Base-by-base conservation (phyloP, 1,284 basidiomycete genomes). In the Trichosporon inkin region DNA sequence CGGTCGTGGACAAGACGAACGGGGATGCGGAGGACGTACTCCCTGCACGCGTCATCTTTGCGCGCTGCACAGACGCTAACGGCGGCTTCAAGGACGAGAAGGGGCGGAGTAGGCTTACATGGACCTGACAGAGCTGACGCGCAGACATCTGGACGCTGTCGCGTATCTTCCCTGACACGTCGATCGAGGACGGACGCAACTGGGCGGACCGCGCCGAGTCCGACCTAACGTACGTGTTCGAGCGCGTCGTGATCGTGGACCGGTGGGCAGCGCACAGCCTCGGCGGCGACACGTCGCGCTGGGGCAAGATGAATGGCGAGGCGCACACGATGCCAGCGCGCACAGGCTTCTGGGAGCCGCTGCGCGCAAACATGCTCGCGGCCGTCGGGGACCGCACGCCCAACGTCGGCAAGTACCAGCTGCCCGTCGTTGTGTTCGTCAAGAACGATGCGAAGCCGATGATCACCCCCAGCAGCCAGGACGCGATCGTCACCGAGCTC, bases 241-340 rank as follows among this genome's bases (percentile, higher is more conserved):
- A 78, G 41, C 66, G 65, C 34, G 68, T 70, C 7, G 72, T 78
- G 16, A 71, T 78, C 35, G 68, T 78, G 8, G 76, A 78, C 60
- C 68, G 76, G 34, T 68, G 76, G 64, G 63, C 72, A 3, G 71
- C 76, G 4, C 76, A 78, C 61, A 62, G 68, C 3, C 58, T 60
- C 13, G 56, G 60, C 6, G 69, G 70, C 11, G 71, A 71, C 44
- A 63, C 64, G 1, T 67, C 58, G 6, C 64, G 64, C 44, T 72
- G 72, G 69, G 74, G 71, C 53, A 76, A 76, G 71, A 78, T 78
- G 76, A 74, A 73, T 58, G 70, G 68, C 20, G 57, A 65, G 22
- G 63, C 73, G 10, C 69, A 69, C 0, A 16, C 57, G 0, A 38
- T 72, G 5, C 14, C 55, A 0, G 64, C 69, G 1, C 65, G 68